Conservation (phyloP, 177 flowering plant genomes). For the Tripterygium wilfordii region DNA sequence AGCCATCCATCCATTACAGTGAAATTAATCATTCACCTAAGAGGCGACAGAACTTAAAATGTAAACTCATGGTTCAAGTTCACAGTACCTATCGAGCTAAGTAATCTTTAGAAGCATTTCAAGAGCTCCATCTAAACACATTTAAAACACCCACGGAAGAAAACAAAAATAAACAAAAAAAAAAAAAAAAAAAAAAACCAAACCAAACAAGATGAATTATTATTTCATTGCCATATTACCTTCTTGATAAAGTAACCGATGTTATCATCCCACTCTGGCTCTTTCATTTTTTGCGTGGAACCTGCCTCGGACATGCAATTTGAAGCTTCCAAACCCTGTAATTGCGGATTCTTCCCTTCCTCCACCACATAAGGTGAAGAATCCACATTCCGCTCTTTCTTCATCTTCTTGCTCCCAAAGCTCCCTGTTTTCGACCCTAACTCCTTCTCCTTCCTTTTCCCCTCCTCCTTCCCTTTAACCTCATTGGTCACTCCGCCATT, state of each 20-base stretch:
- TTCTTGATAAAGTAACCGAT: constrained; percentile 65
- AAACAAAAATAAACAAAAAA: neutral
- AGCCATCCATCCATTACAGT: no score
- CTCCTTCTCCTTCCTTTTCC: constrained; percentile 34
- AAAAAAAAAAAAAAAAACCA: neutral
- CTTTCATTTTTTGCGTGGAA: constrained; percentile 7
- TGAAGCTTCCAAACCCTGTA: neutral
- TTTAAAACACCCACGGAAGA: no score
- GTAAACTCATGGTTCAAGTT: no score
- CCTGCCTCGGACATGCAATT: neutral
- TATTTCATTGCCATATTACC: constrained; percentile 32
- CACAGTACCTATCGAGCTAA: no score
- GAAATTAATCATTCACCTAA: no score
- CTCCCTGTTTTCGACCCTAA: constrained; percentile 19
- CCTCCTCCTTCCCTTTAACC: constrained; percentile 26
- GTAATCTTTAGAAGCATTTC: no score
- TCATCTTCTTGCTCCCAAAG: constrained; percentile 52
- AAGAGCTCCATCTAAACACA: no score
- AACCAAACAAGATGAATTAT: neutral
- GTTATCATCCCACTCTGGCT: constrained; percentile 43
- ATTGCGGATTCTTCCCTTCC: constrained; percentile 14
- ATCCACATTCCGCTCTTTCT: constrained; percentile 31
- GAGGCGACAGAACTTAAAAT: no score
- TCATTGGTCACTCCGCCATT: neutral
- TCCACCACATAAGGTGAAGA: constrained; percentile 48